Conservation (phyloP, 495 filamentous ascomycete species). For the Annulohypoxylon nitens region DNA sequence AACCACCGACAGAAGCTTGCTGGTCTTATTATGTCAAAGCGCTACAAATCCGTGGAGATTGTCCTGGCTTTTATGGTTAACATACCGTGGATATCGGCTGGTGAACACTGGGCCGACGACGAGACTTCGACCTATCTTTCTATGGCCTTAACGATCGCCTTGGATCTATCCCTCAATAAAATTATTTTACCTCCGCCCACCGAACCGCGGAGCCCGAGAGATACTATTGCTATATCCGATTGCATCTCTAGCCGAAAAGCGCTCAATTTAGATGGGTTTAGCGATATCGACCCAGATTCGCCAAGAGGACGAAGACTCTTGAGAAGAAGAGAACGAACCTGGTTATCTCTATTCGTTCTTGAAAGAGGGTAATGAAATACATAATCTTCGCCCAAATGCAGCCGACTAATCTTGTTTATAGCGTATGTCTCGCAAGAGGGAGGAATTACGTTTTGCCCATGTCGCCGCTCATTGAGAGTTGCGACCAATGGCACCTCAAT, state of each 20-base stretch:
- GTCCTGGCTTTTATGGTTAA: slow-evolving; percentile 82
- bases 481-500: slow-evolving; percentile 75
- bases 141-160: slow-evolving; percentile 74
- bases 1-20: slow-evolving; percentile 74
- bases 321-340: slow-evolving; percentile 74
- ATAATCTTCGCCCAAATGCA: background rate
- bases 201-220: slow-evolving; percentile 62
- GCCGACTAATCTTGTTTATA: slow-evolving; percentile 47
- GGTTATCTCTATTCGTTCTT: slow-evolving; percentile 79
- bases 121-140: slow-evolving; percentile 79
- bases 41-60: slow-evolving; percentile 77
- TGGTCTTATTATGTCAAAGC: slow-evolving; percentile 67
- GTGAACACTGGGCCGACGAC: slow-evolving; percentile 75
- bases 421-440: slow-evolving; percentile 76
- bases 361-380: slow-evolving; percentile 69
- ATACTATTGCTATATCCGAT: slow-evolving; percentile 69
- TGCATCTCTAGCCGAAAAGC: slow-evolving; percentile 75
- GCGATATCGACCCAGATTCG: slow-evolving; percentile 70
- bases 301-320: slow-evolving; percentile 70
- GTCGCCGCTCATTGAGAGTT: slow-evolving; percentile 72
- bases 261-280: slow-evolving; percentile 75
- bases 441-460: slow-evolving; percentile 75
- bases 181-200: slow-evolving; percentile 69
- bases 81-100: slow-evolving; percentile 80
- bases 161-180: slow-evolving; percentile 78